Base-by-base conservation (phyloP, 1,284 basidiomycete genomes). In the Cryptococcus sp. region DNA sequence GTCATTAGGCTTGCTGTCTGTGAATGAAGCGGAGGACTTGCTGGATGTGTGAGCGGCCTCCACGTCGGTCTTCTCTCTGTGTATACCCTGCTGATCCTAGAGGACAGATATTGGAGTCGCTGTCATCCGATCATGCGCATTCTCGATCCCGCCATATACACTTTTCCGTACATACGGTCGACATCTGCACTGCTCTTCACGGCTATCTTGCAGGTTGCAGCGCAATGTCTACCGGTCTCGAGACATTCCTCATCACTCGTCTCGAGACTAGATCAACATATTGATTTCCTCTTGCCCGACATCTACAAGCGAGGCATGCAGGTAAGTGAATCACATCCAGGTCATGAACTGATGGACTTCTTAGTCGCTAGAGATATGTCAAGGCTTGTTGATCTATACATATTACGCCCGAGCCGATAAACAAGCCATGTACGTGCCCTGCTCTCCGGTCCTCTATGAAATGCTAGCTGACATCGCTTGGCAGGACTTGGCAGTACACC, bases 291-390 rank as follows among this genome's bases (percentile, higher is more conserved):
- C 20, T 50, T 55, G 11, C 31, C 46, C 0, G 53, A 55, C 25
- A 47, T 59, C 3, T 35, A 46, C 38, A 61, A 53, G 40, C 48
- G 45, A 8, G 57, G 61, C 16, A 45, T 55, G 19, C 60, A 60
- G 53, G 58, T 60, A 44, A 60, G 58, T 2, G 8, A 8, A 6
- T 5, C 17, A n/a, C 42, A 22, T 3, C 31, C 31, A 35, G 5
- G 31, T 35, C 31, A 35, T 35, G 31, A 4, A 35, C 39, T 42
- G 22, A 40, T 16, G 16, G 2, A 17, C 17, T 10, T 39, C 11
- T 2, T 51, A 66, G 52, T 64, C 62, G 4, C 10, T 66, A 3
- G 65, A 66, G 48, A 61, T 66, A 19, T 62, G 60, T 54, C 65
- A 64, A 25, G 59, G 50, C 15, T 53, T 64, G 1, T 19, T 59